Conservation (phyloP, 2,329 filamentous ascomycete genomes). For the Diaporthe destruens region DNA sequence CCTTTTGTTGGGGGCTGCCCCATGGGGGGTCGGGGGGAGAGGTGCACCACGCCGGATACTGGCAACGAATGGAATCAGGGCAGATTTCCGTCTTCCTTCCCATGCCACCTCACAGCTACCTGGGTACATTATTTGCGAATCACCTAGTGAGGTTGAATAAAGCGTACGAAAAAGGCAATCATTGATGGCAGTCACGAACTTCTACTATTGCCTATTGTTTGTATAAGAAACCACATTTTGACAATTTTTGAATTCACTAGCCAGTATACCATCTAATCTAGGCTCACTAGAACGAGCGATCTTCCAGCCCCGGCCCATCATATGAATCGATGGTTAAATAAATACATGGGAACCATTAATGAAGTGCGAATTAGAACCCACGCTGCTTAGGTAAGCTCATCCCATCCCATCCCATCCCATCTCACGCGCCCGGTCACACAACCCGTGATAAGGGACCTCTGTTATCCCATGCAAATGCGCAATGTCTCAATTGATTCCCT, state of each 20-base stretch:
- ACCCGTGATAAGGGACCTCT: background rate
- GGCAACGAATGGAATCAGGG: background rate
- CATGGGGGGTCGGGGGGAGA: background rate
- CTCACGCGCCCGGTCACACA: background rate
- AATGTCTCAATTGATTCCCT: background rate
- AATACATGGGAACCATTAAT: background rate
- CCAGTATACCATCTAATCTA: background rate
- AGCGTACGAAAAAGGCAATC: too few relatives aligned
- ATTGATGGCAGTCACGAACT: background rate
- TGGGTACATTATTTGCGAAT: background rate
- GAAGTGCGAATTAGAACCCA: background rate
- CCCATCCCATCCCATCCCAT: background rate
- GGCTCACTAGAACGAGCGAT: background rate
- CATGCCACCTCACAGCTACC: too few relatives aligned
- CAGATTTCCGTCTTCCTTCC: background rate
- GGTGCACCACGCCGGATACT: background rate
- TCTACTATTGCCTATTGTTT: background rate
- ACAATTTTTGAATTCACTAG: too few relatives aligned
- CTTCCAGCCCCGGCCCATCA: background rate
- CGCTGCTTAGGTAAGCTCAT: conserved; percentile 22
- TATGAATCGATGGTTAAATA: background rate
- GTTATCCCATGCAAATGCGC: background rate
- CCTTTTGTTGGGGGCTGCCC: too few relatives aligned
- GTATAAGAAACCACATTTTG: too few relatives aligned
- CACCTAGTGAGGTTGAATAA: background rate